Evolutionary conservation across 2,329 filamentous ascomycete genomes (phyloP).

Genomic region (Ophiostoma tasmaniense): DNA sequence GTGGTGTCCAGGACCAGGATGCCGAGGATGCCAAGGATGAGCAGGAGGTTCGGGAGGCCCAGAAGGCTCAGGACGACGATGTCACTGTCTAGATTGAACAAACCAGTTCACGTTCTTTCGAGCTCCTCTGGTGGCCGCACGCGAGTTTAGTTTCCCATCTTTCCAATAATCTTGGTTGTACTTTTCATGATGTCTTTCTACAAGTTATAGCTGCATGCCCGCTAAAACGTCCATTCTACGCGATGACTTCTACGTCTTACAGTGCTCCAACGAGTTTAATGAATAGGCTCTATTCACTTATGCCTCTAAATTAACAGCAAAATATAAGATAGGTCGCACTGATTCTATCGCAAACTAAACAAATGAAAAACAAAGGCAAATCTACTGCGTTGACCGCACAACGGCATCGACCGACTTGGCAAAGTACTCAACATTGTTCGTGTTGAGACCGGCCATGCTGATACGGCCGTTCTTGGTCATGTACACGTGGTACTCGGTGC

Average conservation of each 20-base stretch:
- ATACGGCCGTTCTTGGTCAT: slow-evolving; percentile 98
- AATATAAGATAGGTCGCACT: neutral
- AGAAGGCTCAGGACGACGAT: neutral
- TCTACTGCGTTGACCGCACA: slow-evolving; percentile 44
- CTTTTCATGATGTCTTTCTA: neutral
- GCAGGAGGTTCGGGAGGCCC: too few species aligned
- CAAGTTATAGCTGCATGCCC: neutral
- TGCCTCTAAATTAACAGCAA: neutral
- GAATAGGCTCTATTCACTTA: neutral
- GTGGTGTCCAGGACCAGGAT: neutral
- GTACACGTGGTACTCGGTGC: slow-evolving; percentile 67
- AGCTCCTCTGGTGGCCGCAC: neutral
- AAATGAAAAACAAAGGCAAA: neutral
- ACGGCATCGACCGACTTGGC: slow-evolving; percentile 82
- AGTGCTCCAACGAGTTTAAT: neutral
- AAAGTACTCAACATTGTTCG: slow-evolving; percentile 85
- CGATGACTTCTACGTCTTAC: neutral
- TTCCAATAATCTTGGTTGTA: too few species aligned
- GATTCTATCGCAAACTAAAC: neutral
- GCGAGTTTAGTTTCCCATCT: neutral
- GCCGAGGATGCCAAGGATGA: too few species aligned
- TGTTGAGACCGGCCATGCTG: slow-evolving; percentile 96
- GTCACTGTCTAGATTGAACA: neutral
- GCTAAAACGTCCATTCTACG: neutral
- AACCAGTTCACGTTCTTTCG: neutral